These are phyloP conservation scores for Fusarium sp. DNA, from an alignment of 2,329 filamentous ascomycete genomes.

Conservation along the genomic window DNA sequence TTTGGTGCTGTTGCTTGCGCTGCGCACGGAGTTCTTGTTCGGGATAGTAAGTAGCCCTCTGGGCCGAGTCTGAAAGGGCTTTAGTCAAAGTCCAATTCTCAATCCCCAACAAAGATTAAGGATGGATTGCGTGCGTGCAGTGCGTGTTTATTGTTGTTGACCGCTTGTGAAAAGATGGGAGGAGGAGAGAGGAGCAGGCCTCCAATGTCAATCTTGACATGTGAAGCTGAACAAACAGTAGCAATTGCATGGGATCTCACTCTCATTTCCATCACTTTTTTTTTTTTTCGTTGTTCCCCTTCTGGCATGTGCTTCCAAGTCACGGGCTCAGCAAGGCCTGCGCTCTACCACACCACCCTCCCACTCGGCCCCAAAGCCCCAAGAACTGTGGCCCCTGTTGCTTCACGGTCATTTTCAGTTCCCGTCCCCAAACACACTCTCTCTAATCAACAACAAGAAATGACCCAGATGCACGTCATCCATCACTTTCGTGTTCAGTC, in stretches of 20 bases:
- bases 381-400: constrained; percentile 18
- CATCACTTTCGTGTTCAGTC: neutral
- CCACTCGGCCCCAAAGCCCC: neutral
- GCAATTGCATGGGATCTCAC: constrained; percentile 1
- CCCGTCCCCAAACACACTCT: neutral
- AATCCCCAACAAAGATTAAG: neutral
- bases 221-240: neutral
- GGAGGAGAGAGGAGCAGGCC: neutral
- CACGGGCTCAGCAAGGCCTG: constrained; percentile 35
- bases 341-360: constrained; percentile 26
- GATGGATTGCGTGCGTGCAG: neutral
- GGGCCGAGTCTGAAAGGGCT: neutral
- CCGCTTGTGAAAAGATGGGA: neutral
- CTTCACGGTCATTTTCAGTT: constrained; percentile 20
- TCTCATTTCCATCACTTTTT: constrained; percentile 18
- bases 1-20: neutral
- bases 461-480: constrained; percentile 34
- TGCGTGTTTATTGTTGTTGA: neutral
- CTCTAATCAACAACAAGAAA: neutral
- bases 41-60: neutral
- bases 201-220: constrained; percentile 1
- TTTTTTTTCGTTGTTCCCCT: constrained; percentile 2
- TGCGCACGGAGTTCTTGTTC: neutral
- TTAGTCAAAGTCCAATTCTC: neutral
- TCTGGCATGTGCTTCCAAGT: constrained; percentile 21